Evolutionary conservation across 2,329 filamentous ascomycete genomes (phyloP).

Genomic region (Ophidiomyces ophidiicola): DNA sequence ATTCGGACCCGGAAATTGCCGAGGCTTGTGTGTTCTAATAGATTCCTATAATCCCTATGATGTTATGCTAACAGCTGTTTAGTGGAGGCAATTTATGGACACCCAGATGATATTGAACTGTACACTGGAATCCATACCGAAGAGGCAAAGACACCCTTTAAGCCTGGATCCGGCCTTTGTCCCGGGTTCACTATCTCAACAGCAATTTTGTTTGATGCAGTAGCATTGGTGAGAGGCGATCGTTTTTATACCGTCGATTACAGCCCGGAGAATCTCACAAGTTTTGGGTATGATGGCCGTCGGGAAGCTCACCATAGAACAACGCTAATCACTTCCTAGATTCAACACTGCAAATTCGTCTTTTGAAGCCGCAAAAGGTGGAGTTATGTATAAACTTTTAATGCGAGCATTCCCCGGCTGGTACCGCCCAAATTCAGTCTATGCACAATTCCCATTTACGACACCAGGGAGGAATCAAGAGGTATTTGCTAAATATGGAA

Average conservation of each 20-base stretch:
- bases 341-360: slow-evolving; percentile 23
- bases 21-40: slow-evolving; percentile 21
- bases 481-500: slow-evolving; percentile 18
- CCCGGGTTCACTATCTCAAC: slow-evolving; percentile 28
- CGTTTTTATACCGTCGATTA: slow-evolving; percentile 29
- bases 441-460: slow-evolving; percentile 21
- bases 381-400: slow-evolving; percentile 21
- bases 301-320: background rate
- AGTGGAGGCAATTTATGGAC: slow-evolving; percentile 49
- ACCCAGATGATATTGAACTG: slow-evolving; percentile 55
- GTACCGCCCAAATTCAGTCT: slow-evolving; percentile 21
- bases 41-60: slow-evolving; percentile 41
- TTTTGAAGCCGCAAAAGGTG: slow-evolving; percentile 11
- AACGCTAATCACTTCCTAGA: slow-evolving; percentile 17
- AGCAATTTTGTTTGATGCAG: slow-evolving; percentile 34
- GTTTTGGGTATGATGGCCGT: slow-evolving; percentile 17
- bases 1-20: slow-evolving; percentile 43
- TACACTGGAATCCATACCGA: slow-evolving; percentile 53
- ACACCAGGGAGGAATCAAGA: slow-evolving; percentile 19
- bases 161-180: slow-evolving; percentile 27
- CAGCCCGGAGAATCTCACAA: slow-evolving; percentile 25
- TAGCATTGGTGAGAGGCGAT: slow-evolving; percentile 32
- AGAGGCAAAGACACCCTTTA: slow-evolving; percentile 26
- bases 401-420: slow-evolving; percentile 21
- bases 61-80: slow-evolving; percentile 17